Base-by-base conservation (phyloP, 176 grass and related monocot species). In the Hsuehochloa calcarea region DNA sequence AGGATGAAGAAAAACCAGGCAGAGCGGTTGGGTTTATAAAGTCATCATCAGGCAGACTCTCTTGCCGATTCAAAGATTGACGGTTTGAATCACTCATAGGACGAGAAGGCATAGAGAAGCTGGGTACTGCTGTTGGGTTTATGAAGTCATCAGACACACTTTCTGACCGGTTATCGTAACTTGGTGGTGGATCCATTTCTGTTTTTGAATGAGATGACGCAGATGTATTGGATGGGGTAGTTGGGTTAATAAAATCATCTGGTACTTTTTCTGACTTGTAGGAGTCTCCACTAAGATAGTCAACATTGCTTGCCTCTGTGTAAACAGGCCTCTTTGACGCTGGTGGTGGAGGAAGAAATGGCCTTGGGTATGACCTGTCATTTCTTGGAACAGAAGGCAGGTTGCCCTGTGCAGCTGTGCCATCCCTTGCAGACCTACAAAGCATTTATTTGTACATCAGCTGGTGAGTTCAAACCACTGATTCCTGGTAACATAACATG, bases 271-370 rank as follows among this genome's bases (percentile, higher is more conserved):
- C 85, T 55, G 90, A 88, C 59, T 85, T 94, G 61, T 89, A 94
- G 17, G 65, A 87, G 45, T 94, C 93, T 16, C 90, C 90, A 65
- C 90, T 94, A 51, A 94, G 90, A 86, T 88, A 94, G 79, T 94
- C 90, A 3, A 90, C 45, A 56, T 66, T 70, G 41, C 81, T 77
- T 52, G 83, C 62, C 70, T 89, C 87, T 47, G 80, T 82, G 35
- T 77, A 82, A 59, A 95, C 70, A 77, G 96, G 91, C 73, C 85
- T 93, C 68, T 92, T 92, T 34, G 96, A 88, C 19, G 67, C 68
- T 45, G 96, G 93, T 27, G 96, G 94, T 27, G 95, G 96, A 84
- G 93, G 89, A 82, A 95, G 82, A 86, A 90, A 82, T n/a, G 87
- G 85, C 70, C 85, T 92, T 81, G 87, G 73, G 40, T 70, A 86